Base-by-base conservation (phyloP, 2,329 filamentous ascomycete species). In the Colletotrichum camelliae region DNA sequence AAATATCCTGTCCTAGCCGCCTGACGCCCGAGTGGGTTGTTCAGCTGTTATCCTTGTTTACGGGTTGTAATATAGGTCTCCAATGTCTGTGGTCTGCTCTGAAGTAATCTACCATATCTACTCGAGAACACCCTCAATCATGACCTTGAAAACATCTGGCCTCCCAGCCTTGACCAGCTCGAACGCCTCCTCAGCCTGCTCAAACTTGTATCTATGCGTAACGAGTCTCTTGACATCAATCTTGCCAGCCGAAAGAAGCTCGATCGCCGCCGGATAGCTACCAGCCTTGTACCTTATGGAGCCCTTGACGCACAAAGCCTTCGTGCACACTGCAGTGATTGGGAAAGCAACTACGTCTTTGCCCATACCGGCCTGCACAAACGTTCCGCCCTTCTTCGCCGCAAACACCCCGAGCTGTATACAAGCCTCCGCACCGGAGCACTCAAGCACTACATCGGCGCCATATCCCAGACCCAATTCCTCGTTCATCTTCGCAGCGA, bases 361-460 rank as follows among this genome's bases (percentile, higher is more conserved):
- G 10, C 58, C 58, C 58, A 61, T 61, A 5, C 58, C 58, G 8
- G 29, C 58, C 29, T 31, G 58, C 27, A 61, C 29, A 33, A 31
- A 31, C 4, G 27, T 61, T 6, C 27, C 58, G 9, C 58, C 58
- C 27, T 27, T n/a, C 18, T 61, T n/a, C 18, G 29, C 27, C 24
- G 58, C 29, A n/a, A n/a, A 31, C 24, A 61, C 2, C 9, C 58
- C 27, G 15, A 61, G 58, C 10, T 61, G 27, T n/a, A 33, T n/a
- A 21, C 27, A 61, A 33, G 27, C 1, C 58, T 61, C 80, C 4
- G 80, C 85, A 3, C 88, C 88, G 1, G 87, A 88, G 18, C 85
- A 86, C 67, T 90, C 58, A 21, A 61, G 29, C 16, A 33, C 58
- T 31, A 33, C 58, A 33, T 31, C 29, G 29, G 29, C 58, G 58